phyloP scores from a whole-genome alignment of 2,329 filamentous ascomycete genomes.

The Phyllosticta ampelicida region DNA sequence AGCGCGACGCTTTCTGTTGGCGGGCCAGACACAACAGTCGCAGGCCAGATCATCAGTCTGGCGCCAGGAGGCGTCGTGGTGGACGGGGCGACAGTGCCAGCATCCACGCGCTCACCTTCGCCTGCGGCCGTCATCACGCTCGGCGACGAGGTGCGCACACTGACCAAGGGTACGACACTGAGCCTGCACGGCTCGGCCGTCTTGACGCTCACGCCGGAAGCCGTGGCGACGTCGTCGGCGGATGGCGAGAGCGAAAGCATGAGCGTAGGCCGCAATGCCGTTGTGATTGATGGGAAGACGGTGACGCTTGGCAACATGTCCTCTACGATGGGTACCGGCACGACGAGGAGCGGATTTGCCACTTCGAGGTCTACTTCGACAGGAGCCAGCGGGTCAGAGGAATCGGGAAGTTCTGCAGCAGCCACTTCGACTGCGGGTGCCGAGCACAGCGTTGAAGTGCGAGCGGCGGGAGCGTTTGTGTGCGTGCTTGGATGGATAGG shows the following conservation, averaged over 20 bases:
- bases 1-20: neutral
- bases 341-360: neutral
- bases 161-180: neutral
- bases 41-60: neutral
- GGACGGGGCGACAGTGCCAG: neutral
- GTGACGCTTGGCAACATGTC: neutral
- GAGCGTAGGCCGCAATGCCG: neutral
- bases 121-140: neutral
- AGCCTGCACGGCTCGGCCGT: neutral
- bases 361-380: neutral
- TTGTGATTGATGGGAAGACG: neutral
- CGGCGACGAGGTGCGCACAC: neutral
- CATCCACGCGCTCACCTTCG: neutral
- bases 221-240: neutral
- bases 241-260: neutral
- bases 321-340: neutral
- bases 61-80: neutral
- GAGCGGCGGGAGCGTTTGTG: neutral
- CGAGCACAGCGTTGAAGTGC: neutral
- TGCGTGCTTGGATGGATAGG: neutral
- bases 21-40: neutral
- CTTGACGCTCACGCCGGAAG: neutral
- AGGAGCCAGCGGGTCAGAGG: neutral
- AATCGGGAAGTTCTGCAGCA: neutral
- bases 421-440: neutral